Evolutionary conservation across 2,329 filamentous ascomycete genomes (phyloP).

Genomic region (Lasiodiplodia hormozganensis): DNA sequence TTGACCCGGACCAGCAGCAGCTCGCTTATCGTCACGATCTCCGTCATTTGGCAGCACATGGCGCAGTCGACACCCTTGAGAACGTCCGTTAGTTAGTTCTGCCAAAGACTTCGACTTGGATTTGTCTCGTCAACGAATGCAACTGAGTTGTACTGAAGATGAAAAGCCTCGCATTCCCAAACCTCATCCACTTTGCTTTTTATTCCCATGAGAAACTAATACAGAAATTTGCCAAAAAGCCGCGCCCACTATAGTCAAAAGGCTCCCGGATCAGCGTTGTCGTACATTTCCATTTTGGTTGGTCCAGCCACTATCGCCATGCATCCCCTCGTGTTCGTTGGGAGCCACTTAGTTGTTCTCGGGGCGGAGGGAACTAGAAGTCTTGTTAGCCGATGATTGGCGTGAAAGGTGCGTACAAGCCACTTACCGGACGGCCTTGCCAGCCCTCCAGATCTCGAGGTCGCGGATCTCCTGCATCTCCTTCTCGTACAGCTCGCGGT

Average conservation of each 20-base stretch:
- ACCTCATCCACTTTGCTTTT: slow-evolving; percentile 18
- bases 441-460: slow-evolving; percentile 98
- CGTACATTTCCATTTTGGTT: slow-evolving; percentile 14
- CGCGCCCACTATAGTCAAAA: slow-evolving; percentile 25
- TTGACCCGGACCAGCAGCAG: no score
- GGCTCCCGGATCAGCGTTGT: slow-evolving; percentile 26
- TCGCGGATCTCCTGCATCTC: slow-evolving; percentile 99
- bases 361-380: slow-evolving; percentile 40
- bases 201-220: slow-evolving; percentile 17
- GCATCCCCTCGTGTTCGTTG: background rate
- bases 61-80: no score
- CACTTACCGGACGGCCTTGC: slow-evolving; percentile 82
- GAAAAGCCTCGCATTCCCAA: slow-evolving; percentile 12
- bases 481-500: slow-evolving; percentile 95
- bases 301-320: background rate
- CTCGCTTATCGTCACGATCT: background rate
- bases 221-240: slow-evolving; percentile 24
- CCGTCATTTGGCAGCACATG: background rate
- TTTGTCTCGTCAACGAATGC: background rate
- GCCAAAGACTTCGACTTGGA: background rate
- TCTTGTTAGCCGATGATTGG: background rate
- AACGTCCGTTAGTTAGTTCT: background rate
- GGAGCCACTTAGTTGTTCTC: slow-evolving; percentile 41
- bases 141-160: background rate
- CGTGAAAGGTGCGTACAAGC: background rate